Evolutionary conservation across 2,329 filamentous ascomycete species (phyloP).

Genomic region (Acrocalymma vagum): DNA sequence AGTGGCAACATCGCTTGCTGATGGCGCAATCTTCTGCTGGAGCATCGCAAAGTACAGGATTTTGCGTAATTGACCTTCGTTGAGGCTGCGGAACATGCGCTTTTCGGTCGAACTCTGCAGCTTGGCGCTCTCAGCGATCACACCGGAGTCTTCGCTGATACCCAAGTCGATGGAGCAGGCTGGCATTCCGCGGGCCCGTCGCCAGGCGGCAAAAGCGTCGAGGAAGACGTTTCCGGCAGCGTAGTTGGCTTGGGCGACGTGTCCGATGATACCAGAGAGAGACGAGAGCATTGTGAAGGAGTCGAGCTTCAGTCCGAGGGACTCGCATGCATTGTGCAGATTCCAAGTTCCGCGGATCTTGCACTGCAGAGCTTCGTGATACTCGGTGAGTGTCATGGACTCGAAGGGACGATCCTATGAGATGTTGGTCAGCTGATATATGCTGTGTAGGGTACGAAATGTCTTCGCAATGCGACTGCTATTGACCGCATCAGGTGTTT

Average conservation of each 20-base stretch:
- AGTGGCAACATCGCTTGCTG: too few species aligned
- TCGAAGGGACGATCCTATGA: conserved; percentile 12
- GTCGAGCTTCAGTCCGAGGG: conserved; percentile 7
- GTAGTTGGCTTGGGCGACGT: conserved; percentile 27
- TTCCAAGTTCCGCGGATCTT: conserved; percentile 18
- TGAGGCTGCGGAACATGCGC: conserved; percentile 6
- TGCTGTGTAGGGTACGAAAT: background rate
- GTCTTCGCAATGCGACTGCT: too few species aligned
- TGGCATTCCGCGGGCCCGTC: conserved; percentile 28
- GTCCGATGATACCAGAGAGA: conserved; percentile 17
- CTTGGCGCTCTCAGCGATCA: conserved; percentile 33
- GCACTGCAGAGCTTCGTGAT: conserved; percentile 4
- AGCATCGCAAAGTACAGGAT: conserved; percentile 15
- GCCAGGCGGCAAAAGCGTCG: conserved; percentile 28
- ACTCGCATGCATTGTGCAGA: conserved; percentile 8
- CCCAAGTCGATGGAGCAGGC: conserved; percentile 45
- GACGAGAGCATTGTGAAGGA: conserved; percentile 23
- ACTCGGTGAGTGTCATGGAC: conserved; percentile 11
- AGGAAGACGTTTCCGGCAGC: conserved; percentile 29
- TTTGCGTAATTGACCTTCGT: conserved; percentile 13
- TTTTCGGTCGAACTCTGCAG: conserved; percentile 2
- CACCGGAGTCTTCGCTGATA: conserved; percentile 21
- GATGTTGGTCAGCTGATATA: background rate
- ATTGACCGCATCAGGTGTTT: background rate
- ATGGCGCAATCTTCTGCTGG: conserved; percentile 8